Conservation (phyloP, 441 rosid genomes). For the Francoa sonchifolia region DNA sequence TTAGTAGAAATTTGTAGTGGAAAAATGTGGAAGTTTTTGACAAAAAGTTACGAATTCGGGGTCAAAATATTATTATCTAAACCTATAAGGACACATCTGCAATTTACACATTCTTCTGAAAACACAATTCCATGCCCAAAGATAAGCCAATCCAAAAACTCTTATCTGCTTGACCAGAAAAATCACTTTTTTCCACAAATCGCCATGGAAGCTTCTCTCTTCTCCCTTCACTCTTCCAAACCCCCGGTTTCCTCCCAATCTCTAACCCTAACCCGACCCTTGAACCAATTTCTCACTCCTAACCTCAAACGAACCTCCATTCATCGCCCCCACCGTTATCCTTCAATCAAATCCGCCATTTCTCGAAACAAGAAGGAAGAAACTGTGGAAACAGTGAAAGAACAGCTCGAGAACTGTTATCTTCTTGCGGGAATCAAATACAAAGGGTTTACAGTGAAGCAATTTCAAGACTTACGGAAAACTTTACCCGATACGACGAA, state of each 20-base stretch:
- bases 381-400: conserved; percentile 45
- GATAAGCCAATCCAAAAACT: not conserved
- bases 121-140: not conserved
- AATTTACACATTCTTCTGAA: not conserved
- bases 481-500: conserved; percentile 56
- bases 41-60: not conserved
- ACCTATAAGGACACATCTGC: not conserved
- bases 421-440: conserved; percentile 72
- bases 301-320: too few relatives aligned
- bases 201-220: conserved; percentile 46
- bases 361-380: conserved; percentile 63
- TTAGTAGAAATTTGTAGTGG: too few relatives aligned
- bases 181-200: not conserved
- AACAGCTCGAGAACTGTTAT: conserved; percentile 58
- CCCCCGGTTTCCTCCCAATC: conserved; percentile 16
- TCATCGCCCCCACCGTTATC: conserved; percentile 5
- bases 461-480: conserved; percentile 65
- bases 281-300: conserved; percentile 5
- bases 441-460: conserved; percentile 69
- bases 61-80: not conserved
- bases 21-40: too few relatives aligned
- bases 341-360: conserved; percentile 45
- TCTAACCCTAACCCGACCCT: conserved; percentile 17
- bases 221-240: conserved; percentile 38
- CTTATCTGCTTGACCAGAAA: not conserved